A percentile compares a stretch with the other conserved stretches of the same genome.
These are phyloP conservation scores for Rhododendron ferrugineum DNA, from an alignment of 148 eudicot species.

Conservation along the genomic window DNA sequence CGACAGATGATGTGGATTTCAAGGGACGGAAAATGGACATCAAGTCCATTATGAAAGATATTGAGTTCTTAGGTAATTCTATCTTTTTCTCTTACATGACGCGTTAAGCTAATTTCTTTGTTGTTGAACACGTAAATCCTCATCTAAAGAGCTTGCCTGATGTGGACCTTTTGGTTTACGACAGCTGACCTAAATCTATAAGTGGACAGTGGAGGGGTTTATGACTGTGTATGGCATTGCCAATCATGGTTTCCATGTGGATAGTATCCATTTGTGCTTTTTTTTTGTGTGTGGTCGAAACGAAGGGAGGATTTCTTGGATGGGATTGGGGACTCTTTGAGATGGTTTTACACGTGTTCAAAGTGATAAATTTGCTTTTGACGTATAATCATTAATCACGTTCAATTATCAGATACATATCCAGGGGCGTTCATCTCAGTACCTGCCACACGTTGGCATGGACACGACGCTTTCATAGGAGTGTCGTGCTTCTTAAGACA, in stretches of 20 bases:
- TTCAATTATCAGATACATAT: background rate
- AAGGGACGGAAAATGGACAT: constrained; percentile 48
- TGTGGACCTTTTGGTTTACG: background rate
- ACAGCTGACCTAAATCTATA: background rate
- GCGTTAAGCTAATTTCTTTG: background rate
- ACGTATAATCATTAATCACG: background rate
- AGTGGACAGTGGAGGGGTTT: background rate
- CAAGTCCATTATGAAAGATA: constrained; percentile 60
- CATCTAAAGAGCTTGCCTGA: background rate
- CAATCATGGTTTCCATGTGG: background rate
- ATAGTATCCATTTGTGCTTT: background rate
- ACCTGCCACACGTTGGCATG: background rate
- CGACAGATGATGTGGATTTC: constrained; percentile 31
- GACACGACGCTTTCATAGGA: background rate
- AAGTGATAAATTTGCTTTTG: background rate
- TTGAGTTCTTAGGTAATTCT: constrained; percentile 52
- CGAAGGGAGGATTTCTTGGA: background rate
- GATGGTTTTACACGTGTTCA: background rate
- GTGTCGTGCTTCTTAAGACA: background rate
- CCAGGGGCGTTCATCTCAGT: background rate
- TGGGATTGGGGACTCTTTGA: background rate
- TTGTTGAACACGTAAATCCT: background rate
- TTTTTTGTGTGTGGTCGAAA: background rate
- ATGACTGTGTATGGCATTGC: background rate
- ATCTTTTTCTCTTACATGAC: background rate